Conservation (phyloP, 305 asterid species). For the Ilex paraguariensis region DNA sequence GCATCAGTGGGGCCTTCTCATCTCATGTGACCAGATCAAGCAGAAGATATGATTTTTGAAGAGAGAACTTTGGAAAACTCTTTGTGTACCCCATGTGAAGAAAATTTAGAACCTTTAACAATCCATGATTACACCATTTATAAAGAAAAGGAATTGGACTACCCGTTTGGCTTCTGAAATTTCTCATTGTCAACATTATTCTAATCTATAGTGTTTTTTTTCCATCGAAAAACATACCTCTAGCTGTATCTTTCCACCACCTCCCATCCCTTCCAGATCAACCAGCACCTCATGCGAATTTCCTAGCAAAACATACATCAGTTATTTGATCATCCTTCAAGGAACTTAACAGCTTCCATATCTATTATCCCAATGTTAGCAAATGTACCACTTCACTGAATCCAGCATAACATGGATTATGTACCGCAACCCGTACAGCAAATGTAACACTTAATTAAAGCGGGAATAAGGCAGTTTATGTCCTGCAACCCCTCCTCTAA, state of each 20-base stretch:
- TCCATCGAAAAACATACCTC: conserved; percentile 53
- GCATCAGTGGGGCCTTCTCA: not conserved
- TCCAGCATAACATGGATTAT: too few relatives aligned
- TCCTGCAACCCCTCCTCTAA: too few relatives aligned
- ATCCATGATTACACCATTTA: not conserved
- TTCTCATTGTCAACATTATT: conserved; percentile 5
- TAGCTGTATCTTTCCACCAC: conserved; percentile 92
- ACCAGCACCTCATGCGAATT: conserved; percentile 66
- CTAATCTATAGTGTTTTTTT: not conserved
- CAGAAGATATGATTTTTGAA: too few relatives aligned
- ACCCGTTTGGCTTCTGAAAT: conserved; percentile 5
- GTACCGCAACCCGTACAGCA: too few relatives aligned
- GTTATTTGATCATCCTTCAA: conserved; percentile 15
- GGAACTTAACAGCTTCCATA: conserved; percentile 2
- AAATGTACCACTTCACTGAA: not conserved
- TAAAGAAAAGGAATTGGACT: not conserved
- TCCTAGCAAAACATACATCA: conserved; percentile 49
- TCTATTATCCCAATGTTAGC: not conserved
- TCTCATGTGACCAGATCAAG: not conserved
- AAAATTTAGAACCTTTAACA: not conserved
- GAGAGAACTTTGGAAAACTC: not conserved
- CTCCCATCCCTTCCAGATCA: conserved; percentile 98
- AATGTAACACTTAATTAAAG: too few relatives aligned
- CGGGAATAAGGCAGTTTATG: too few relatives aligned
- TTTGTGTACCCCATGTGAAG: not conserved